phyloP scores from a whole-genome alignment of 2,329 filamentous ascomycete species.

The Magnaporthiopsis poae region DNA sequence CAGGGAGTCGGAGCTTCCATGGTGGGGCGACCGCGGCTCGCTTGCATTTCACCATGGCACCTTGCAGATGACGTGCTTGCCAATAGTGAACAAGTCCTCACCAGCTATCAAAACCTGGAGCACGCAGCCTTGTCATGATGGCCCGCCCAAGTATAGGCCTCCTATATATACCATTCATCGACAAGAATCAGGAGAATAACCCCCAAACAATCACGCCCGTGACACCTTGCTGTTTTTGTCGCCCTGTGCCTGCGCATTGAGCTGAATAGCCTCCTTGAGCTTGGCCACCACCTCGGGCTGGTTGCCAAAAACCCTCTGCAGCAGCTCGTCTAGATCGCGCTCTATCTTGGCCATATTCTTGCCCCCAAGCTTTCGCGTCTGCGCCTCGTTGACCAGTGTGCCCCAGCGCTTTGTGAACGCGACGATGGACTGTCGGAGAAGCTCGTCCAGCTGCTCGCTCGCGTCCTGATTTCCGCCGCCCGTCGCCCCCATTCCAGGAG shows the following conservation, averaged over 20 bases:
- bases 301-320: conserved; percentile 49
- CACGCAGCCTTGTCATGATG: too few relatives aligned
- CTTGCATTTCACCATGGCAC: background rate
- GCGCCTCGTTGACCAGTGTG: conserved; percentile 37
- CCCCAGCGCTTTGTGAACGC: conserved; percentile 54
- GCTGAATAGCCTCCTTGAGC: conserved; percentile 51
- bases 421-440: conserved; percentile 52
- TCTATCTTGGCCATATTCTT: conserved; percentile 44
- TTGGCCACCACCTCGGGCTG: conserved; percentile 50
- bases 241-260: conserved; percentile 44
- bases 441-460: conserved; percentile 54
- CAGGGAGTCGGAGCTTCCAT: background rate
- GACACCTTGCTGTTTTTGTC: conserved; percentile 17
- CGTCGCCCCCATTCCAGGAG: conserved; percentile 10
- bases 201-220: conserved; percentile 9
- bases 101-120: too few relatives aligned
- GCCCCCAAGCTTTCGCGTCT: conserved; percentile 35
- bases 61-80: background rate
- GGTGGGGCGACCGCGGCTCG: background rate
- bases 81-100: background rate
- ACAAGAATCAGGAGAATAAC: background rate
- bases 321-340: conserved; percentile 44
- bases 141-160: background rate
- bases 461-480: conserved; percentile 42
- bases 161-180: background rate